Evolutionary conservation across 1,139 yeast genomes (phyloP), one percentile per base, ranked within the genome.

Genomic region (Zygoascus sp.): DNA sequence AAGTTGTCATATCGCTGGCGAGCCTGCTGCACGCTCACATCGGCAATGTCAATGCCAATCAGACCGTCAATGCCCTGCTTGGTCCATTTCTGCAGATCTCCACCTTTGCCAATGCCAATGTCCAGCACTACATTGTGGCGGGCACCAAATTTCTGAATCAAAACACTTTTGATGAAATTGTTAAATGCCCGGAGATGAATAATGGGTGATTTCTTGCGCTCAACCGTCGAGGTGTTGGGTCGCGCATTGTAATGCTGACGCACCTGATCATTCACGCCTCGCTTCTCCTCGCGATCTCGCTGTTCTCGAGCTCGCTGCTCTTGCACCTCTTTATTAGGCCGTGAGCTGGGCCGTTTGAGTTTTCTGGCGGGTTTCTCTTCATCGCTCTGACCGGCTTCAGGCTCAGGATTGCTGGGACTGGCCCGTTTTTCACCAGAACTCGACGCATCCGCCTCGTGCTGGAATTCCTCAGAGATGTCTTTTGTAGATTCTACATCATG

Each of bases 51-150:
- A 34, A 92, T 75, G 1, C 98, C 98, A 45, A 90, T 80, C 56
- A 85, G 85, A 49, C 89, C 92, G 25, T 79, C 76, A 2, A 87
- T 77, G 10, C 77, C 72, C 2, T 87, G 83, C 58, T 80, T 80
- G 48, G 81, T 86, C 81, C 96, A 90, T 65, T 92, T 92, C 59
- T 85, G 79, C 59, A 94, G 69, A 67, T 92, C 99, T 16, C 99
- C 99, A 40, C 99, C 99, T 65, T 92, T 94, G 13, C 99, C 99
- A 66, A 98, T 92, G 19, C 97, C 96, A 47, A 92, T 67, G 61
- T 92, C 99, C 34, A 92, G 69, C 1, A 85, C 87, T 13, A 74
- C 72, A 28, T 76, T 77, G 2, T 74, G 70, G 20, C 45, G 59
- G 7, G 49, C 46, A 1, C 82, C 79, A 64, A 74, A 81, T 55